A percentile compares a stretch with the other conserved stretches of the same genome.
These are phyloP conservation scores for Podaxis sp. DNA, from an alignment of 768 basidiomycete species.

Conservation along the genomic window DNA sequence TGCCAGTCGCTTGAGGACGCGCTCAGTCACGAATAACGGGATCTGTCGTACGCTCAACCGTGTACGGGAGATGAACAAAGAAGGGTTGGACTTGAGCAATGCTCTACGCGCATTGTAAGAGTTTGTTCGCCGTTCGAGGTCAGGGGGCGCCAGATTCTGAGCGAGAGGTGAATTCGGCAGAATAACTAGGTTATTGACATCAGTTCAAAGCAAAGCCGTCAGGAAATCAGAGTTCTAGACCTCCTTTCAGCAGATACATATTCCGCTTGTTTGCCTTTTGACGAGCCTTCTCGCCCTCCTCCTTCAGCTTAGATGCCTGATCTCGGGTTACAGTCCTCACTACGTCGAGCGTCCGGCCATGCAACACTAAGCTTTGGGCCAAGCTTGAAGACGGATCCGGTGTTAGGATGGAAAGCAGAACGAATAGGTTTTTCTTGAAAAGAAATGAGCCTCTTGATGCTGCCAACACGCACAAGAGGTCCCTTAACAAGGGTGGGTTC, in stretches of 20 bases:
- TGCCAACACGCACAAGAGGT: constrained; percentile 89
- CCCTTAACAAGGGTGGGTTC: constrained; percentile 61
- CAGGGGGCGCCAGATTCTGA: constrained; percentile 61
- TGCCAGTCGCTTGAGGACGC: constrained; percentile 84
- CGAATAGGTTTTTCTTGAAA: constrained; percentile 83
- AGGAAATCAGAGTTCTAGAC: constrained; percentile 36
- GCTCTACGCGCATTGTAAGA: constrained; percentile 85
- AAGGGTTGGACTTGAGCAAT: constrained; percentile 88
- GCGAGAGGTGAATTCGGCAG: constrained; percentile 86
- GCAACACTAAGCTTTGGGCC: constrained; percentile 81
- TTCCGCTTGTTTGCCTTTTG: constrained; percentile 95
- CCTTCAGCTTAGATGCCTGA: constrained; percentile 83
- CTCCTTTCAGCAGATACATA: constrained; percentile 92
- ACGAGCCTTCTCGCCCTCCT: constrained; percentile 79
- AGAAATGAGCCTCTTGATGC: constrained; percentile 75
- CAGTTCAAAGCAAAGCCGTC: not conserved
- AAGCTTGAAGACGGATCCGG: constrained; percentile 89
- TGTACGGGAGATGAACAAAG: constrained; percentile 91
- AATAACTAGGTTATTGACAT: constrained; percentile 58
- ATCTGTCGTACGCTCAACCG: constrained; percentile 93
- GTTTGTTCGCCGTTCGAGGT: constrained; percentile 81
- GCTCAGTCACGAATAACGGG: constrained; percentile 87
- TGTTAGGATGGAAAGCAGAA: constrained; percentile 84
- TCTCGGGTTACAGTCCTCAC: constrained; percentile 89
- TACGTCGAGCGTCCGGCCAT: constrained; percentile 91